Evolutionary conservation across 176 grass and related monocot species (phyloP).

Genomic region (Pontederia paniculata): DNA sequence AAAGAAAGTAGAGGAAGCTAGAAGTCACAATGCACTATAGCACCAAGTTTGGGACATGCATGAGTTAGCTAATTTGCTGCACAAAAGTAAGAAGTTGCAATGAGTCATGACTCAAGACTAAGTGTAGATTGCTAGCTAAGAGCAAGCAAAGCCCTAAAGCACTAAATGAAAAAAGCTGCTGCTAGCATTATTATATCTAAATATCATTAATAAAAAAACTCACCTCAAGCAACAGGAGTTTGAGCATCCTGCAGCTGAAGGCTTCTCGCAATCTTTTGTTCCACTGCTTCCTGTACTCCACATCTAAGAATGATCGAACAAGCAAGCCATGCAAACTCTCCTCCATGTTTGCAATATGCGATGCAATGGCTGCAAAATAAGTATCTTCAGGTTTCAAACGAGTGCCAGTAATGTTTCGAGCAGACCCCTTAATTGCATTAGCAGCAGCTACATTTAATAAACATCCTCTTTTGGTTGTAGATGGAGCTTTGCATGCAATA

Average conservation of each 20-base stretch:
- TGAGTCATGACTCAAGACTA: too few species aligned
- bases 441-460: constrained; percentile 71
- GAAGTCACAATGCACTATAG: too few species aligned
- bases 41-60: too few species aligned
- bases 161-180: not conserved
- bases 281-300: constrained; percentile 52
- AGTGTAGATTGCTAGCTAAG: too few species aligned
- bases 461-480: constrained; percentile 66
- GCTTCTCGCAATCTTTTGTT: constrained; percentile 50
- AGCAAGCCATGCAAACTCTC: constrained; percentile 69
- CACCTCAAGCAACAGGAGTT: constrained; percentile 85
- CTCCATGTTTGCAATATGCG: constrained; percentile 89
- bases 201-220: constrained; percentile 22
- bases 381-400: constrained; percentile 45
- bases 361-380: constrained; percentile 51
- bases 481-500: constrained; percentile 68
- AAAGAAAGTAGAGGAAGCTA: too few species aligned
- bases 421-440: constrained; percentile 66
- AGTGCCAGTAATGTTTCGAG: constrained; percentile 42
- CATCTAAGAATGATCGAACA: constrained; percentile 50
- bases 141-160: too few species aligned
- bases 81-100: too few species aligned
- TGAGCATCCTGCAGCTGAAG: constrained; percentile 55
- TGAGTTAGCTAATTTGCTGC: too few species aligned
- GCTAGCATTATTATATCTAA: not conserved